phyloP scores from a whole-genome alignment of 164 flowering plant species.

The Macadamia integrifolia region DNA sequence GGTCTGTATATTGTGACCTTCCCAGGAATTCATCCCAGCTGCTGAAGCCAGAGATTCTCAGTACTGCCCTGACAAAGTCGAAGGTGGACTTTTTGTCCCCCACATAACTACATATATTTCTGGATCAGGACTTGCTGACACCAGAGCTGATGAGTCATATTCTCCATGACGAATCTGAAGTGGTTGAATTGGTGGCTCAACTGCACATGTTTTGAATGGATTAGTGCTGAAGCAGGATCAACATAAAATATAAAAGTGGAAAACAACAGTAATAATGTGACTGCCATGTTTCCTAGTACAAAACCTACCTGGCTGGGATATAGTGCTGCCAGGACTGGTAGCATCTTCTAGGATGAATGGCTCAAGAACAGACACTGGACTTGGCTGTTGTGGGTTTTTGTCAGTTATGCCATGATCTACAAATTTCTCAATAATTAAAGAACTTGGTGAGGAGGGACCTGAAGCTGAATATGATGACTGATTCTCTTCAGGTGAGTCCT shows the following conservation, averaged over 20 bases:
- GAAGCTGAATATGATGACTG: slow-evolving; percentile 19
- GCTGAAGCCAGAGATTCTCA: slow-evolving; percentile 45
- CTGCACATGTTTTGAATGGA: slow-evolving; percentile 28
- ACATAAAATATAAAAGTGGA: background rate
- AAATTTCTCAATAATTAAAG: slow-evolving; percentile 18
- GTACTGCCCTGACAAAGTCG: slow-evolving; percentile 54
- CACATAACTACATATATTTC: slow-evolving; percentile 15
- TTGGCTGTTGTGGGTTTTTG: slow-evolving; percentile 44
- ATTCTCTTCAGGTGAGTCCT: slow-evolving; percentile 36
- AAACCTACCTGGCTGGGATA: slow-evolving; percentile 41
- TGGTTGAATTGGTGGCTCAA: slow-evolving; percentile 44
- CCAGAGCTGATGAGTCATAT: slow-evolving; percentile 16
- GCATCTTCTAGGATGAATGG: slow-evolving; percentile 59
- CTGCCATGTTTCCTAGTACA: slow-evolving; percentile 1
- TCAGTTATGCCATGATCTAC: slow-evolving; percentile 26
- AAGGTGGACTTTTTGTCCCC: slow-evolving; percentile 39
- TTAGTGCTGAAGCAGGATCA: background rate
- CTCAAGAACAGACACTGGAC: slow-evolving; percentile 92
- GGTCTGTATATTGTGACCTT: slow-evolving; percentile 40
- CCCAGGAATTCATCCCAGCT: slow-evolving; percentile 42
- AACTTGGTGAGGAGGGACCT: slow-evolving; percentile 27
- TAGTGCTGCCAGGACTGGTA: slow-evolving; percentile 45
- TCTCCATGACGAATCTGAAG: slow-evolving; percentile 59
- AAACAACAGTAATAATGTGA: background rate
- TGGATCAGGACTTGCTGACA: slow-evolving; percentile 13